Base-by-base conservation (phyloP, 441 rosid genomes). In the Adansonia rubrostipa region DNA sequence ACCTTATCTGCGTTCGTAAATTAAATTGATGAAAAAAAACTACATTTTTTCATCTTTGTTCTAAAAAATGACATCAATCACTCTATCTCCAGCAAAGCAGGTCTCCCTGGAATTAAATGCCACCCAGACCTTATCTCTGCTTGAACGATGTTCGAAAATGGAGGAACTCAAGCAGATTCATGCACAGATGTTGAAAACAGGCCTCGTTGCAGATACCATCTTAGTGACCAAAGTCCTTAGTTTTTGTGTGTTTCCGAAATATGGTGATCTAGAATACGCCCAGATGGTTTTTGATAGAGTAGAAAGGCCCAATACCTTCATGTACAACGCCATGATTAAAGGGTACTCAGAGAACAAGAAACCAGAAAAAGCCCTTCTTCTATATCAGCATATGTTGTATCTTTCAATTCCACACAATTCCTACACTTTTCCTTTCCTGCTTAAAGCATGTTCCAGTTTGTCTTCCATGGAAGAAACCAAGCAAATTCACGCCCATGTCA, bases 341-440 rank as follows among this genome's bases (percentile, higher is more conserved):
- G 92, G 85, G 47, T 87, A 82, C 58, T 83, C 91, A 0, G 36
- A 10, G 61, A 73, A 87, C 53, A 60, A 75, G 17, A 19, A 86
- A 73, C 89, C 93, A 3, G 77, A 85, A 14, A 76, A 17, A 14
- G 88, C 92, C 36, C 78, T 89, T 75, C 72, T 86, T 72, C 51
- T 86, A 53, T 89, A 91, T 67, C 78, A 53, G 3, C 81, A 83
- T 28, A 91, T 91, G 92, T 85, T 88, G 44, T 65, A 20, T 70
- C 67, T 24, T 57, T 87, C 87, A 2, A 80, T 84, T 81, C 83
- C 80, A 42, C 92, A 71, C 51, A 88, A 91, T 84, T 63, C 76
- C n/a, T 81, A 91, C 75, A 88, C 95, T 56, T 88, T 91, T 33
- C 93, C 92, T 0, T 88, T 86, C 84, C 82, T 88, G 74, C 92